phyloP scores from a whole-genome alignment of 768 basidiomycete species.

The Russula abietina region DNA sequence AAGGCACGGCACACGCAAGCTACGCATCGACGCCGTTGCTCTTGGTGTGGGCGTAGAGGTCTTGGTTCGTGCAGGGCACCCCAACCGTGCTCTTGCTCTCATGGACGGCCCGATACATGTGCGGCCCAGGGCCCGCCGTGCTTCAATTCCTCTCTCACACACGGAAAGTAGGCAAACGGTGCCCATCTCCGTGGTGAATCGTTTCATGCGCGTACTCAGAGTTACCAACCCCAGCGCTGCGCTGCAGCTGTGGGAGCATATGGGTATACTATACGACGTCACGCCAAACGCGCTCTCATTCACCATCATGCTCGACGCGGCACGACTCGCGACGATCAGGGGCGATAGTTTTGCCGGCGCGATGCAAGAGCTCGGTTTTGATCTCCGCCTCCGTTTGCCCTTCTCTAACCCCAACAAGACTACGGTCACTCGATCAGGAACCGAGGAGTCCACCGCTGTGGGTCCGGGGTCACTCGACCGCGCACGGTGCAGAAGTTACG shows the following conservation, averaged over 20 bases:
- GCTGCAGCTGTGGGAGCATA: slow-evolving; percentile 63
- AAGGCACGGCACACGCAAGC: slow-evolving; percentile 8
- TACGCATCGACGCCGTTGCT: slow-evolving; percentile 41
- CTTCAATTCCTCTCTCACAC: neutral
- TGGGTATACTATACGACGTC: slow-evolving; percentile 52
- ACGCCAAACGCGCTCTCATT: slow-evolving; percentile 52
- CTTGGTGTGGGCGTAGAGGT: slow-evolving; percentile 48
- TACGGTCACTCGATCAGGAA: neutral
- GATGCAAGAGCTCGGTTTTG: slow-evolving; percentile 39
- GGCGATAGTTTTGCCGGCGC: slow-evolving; percentile 49
- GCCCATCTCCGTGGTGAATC: slow-evolving; percentile 24
- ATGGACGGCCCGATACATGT: slow-evolving; percentile 34
- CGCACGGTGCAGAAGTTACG: slow-evolving; percentile 30
- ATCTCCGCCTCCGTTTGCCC: slow-evolving; percentile 27
- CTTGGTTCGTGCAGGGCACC: slow-evolving; percentile 38
- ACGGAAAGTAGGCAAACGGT: neutral
- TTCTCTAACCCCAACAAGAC: neutral
- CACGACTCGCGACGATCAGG: slow-evolving; percentile 45
- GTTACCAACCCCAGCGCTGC: slow-evolving; percentile 51
- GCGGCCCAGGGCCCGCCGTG: slow-evolving; percentile 25
- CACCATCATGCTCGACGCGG: slow-evolving; percentile 53
- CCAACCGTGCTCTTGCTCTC: slow-evolving; percentile 45
- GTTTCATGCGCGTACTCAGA: slow-evolving; percentile 45
- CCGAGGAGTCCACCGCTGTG: neutral
- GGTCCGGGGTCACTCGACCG: neutral